Evolutionary conservation across 2,329 filamentous ascomycete genomes (phyloP).

Genomic region (Sarocladium strictum): DNA sequence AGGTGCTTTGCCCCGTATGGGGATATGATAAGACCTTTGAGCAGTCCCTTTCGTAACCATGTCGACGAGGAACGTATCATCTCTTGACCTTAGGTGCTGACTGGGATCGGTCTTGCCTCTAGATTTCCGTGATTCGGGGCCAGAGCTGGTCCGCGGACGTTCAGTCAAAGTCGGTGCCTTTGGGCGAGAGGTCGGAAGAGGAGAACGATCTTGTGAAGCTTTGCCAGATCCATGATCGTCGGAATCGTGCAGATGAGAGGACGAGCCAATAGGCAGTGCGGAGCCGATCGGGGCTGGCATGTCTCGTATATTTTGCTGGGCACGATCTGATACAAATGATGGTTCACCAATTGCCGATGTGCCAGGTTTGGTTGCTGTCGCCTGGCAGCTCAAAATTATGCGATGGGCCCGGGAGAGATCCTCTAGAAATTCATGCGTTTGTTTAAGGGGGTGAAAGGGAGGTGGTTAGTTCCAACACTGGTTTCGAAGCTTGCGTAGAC

Average conservation of each 20-base stretch:
- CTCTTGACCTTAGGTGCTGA: slow-evolving; percentile 30
- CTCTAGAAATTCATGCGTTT: slow-evolving; percentile 5
- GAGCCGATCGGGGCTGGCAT: slow-evolving; percentile 1
- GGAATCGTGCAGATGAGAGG: neutral
- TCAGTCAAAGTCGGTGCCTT: neutral
- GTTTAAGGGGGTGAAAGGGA: neutral
- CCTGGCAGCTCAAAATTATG: slow-evolving; percentile 7
- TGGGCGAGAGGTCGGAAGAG: neutral
- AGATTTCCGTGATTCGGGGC: neutral
- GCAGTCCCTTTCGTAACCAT: slow-evolving; percentile 23
- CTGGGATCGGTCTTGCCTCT: neutral
- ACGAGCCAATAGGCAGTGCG: neutral
- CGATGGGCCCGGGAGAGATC: neutral
- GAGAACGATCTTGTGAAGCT: neutral
- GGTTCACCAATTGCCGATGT: slow-evolving; percentile 5
- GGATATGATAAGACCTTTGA: slow-evolving; percentile 33
- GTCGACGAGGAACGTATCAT: slow-evolving; percentile 30
- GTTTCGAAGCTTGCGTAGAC: slow-evolving; percentile 4
- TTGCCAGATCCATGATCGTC: neutral
- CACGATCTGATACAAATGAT: slow-evolving; percentile 7
- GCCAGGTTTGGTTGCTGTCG: slow-evolving; percentile 3
- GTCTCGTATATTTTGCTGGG: slow-evolving; percentile 6
- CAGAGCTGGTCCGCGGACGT: slow-evolving; percentile 7
- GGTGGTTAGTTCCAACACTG: neutral
- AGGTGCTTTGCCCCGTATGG: slow-evolving; percentile 34